Base-by-base conservation (phyloP, 495 filamentous ascomycete genomes). In the Hyphodiscus hymeniophilus region DNA sequence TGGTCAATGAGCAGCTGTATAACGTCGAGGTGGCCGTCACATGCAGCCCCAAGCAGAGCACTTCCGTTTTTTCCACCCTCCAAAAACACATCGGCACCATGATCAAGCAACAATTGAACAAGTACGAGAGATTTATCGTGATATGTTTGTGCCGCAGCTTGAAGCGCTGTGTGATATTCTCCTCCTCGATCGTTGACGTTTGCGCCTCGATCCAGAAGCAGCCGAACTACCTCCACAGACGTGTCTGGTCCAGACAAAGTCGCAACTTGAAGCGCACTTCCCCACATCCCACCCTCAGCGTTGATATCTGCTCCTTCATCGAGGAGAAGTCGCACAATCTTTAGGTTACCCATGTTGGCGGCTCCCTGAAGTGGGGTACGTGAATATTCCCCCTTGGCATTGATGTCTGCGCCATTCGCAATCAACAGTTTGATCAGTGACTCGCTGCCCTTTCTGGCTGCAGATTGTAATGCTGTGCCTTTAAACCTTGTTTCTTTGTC, bases 221-320 rank as follows among this genome's bases (percentile, higher is more conserved):
- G 24, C 31, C 42, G 73, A 1, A 89, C 79, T 7, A 88, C 84
- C 1, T 83, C 84, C n/a, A n/a, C n/a, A n/a, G n/a, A n/a, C n/a
- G n/a, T n/a, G n/a, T n/a, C n/a, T n/a, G n/a, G n/a, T n/a, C n/a
- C n/a, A n/a, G n/a, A n/a, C n/a, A n/a, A n/a, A n/a, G n/a, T n/a
- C n/a, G n/a, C n/a, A n/a, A n/a, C n/a, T n/a, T 57, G 53, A 2
- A 60, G 41, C 28, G 57, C 57, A 40, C 20, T 60, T 11, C 54
- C 49, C 43, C 48, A 58, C 7, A 24, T 1, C 3, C 47, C 38
- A 17, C 46, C n/a, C 47, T 40, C 11, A 31, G 41, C 55, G 47
- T 63, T 53, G n/a, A 41, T 18, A 3, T 41, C 21, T 5, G 38
- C 38, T 18, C 17, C 18, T 3, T 52, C 38, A 24, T 34, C 11